Evolutionary conservation across 441 rosid genomes (phyloP).

Genomic region (Erysimum cheiri): DNA sequence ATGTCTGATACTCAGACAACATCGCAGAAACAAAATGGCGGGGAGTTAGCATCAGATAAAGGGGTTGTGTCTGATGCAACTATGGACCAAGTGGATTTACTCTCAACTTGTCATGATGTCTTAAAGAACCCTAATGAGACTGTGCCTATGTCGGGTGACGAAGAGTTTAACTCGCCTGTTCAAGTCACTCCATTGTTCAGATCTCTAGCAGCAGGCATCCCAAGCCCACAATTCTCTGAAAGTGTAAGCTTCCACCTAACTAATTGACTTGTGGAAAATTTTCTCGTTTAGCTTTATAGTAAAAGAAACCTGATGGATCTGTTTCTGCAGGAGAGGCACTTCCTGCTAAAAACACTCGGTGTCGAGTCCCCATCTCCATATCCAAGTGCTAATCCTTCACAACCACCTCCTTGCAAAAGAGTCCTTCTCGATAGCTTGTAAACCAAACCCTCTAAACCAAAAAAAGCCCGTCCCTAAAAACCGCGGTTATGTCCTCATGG

Average conservation of each 20-base stretch:
- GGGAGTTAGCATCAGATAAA: conserved; percentile 50
- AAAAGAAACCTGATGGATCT: conserved; percentile 25
- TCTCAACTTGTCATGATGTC: conserved; percentile 52
- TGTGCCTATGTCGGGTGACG: conserved; percentile 58
- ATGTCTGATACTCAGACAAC: conserved; percentile 51
- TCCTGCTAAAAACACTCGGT: conserved; percentile 94
- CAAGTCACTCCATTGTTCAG: conserved; percentile 94
- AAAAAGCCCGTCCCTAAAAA: background rate
- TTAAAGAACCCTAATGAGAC: conserved; percentile 48
- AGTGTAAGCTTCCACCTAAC: conserved; percentile 68
- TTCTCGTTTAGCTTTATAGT: background rate
- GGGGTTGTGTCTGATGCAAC: conserved; percentile 49
- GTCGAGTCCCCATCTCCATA: conserved; percentile 74
- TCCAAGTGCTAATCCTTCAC: conserved; percentile 63
- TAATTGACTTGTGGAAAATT: background rate
- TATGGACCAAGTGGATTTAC: conserved; percentile 52
- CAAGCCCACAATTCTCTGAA: conserved; percentile 98
- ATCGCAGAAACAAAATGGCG: conserved; percentile 50
- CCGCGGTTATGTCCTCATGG: conserved; percentile 43
- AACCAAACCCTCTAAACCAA: conserved; percentile 35
- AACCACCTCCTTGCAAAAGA: conserved; percentile 96
- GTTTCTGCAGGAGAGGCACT: conserved; percentile 82
- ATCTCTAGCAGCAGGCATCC: conserved; percentile 95
- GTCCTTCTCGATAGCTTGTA: conserved; percentile 92
- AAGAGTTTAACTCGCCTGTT: conserved; percentile 81